phyloP scores from a whole-genome alignment of 2,329 filamentous ascomycete genomes.

The Fonsecaea erecta region DNA sequence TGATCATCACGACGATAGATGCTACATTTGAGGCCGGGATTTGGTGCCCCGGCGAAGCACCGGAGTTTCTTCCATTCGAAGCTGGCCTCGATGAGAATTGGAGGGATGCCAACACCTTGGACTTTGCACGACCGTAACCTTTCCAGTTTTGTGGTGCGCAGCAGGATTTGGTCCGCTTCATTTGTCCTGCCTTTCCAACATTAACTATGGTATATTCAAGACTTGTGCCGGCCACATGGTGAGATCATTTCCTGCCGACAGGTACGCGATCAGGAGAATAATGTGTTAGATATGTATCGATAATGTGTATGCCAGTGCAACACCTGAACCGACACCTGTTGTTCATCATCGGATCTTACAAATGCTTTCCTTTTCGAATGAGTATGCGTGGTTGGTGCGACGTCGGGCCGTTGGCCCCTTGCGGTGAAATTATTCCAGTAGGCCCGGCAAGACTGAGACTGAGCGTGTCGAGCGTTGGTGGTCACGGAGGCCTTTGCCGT shows the following conservation, averaged over 20 bases:
- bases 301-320: conserved; percentile 20
- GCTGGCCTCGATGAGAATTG: not conserved
- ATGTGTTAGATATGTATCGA: conserved; percentile 10
- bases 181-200: not conserved
- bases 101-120: not conserved
- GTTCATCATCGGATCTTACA: not conserved
- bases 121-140: conserved; percentile 1
- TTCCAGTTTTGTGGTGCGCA: conserved; percentile 6
- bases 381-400: not conserved
- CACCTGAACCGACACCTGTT: not conserved
- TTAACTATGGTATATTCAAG: not conserved
- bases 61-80: conserved; percentile 4
- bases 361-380: not conserved
- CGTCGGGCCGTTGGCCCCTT: not conserved
- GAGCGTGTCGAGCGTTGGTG: too few relatives aligned
- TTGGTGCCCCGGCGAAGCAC: not conserved
- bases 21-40: conserved; percentile 4
- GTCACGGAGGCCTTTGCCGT: not conserved
- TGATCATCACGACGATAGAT: conserved; percentile 23
- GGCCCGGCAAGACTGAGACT: not conserved
- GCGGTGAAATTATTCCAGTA: not conserved
- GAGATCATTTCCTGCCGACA: not conserved
- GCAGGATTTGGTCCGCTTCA: not conserved
- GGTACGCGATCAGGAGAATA: not conserved
- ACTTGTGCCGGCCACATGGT: not conserved